Evolutionary conservation across 1,284 basidiomycete genomes (phyloP).

Genomic region (Apiotrichum gamsii): DNA sequence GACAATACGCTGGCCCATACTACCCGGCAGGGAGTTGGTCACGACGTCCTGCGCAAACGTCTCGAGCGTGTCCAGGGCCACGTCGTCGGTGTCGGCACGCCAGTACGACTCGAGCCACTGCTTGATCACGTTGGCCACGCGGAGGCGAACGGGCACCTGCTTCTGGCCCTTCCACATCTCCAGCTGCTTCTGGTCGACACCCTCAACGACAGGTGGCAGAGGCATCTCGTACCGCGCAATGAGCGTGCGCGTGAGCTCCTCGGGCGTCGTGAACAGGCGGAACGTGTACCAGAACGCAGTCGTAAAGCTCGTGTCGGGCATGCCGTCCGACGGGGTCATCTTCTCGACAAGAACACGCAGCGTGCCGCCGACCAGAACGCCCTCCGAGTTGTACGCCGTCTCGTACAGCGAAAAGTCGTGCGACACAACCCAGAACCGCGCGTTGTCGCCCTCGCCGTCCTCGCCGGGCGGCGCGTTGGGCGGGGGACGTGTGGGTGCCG

Average conservation of each 20-base stretch:
- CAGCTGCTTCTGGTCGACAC: conserved; percentile 53
- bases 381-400: conserved; percentile 83
- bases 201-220: conserved; percentile 36
- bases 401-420: conserved; percentile 59
- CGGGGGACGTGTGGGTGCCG: conserved; percentile 5
- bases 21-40: conserved; percentile 27
- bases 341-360: conserved; percentile 82
- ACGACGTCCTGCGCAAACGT: conserved; percentile 44
- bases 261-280: conserved; percentile 79
- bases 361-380: conserved; percentile 83
- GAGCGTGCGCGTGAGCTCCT: conserved; percentile 67
- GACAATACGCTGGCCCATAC: conserved; percentile 36
- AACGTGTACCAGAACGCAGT: conserved; percentile 93
- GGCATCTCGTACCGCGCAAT: conserved; percentile 72
- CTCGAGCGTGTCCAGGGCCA: conserved; percentile 43
- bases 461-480: conserved; percentile 1
- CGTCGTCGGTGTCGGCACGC: conserved; percentile 59
- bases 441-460: conserved; percentile 22
- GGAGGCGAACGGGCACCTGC: conserved; percentile 76
- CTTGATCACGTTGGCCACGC: conserved; percentile 87
- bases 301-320: conserved; percentile 73
- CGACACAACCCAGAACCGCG: conserved; percentile 41
- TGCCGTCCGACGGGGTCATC: conserved; percentile 88
- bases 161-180: conserved; percentile 77
- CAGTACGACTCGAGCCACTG: conserved; percentile 89